Evolutionary conservation across 1,284 basidiomycete species (phyloP), one percentile per base, ranked within the genome.

Genomic region (Cutaneotrichosporon cavernicola): DNA sequence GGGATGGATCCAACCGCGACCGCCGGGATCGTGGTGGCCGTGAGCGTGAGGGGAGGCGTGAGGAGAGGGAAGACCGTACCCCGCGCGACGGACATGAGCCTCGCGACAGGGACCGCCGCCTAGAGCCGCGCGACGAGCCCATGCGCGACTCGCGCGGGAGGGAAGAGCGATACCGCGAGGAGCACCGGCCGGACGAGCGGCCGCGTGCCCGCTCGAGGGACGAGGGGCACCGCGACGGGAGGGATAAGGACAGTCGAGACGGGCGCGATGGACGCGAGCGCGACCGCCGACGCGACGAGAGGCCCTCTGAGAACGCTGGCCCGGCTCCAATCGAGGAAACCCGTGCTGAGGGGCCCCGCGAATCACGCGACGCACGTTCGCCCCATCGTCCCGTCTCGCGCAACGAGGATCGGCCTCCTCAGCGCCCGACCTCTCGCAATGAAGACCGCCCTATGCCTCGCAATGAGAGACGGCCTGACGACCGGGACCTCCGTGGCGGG

Each of bases 11-110:
- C 5, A 58, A 49, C 10, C 58, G 59, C 32, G 60, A 58, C n/a
- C 60, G 59, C n/a, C 51, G 49, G 5, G 61, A 66, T 7, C 47
- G 58, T 1, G 51, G 38, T 16, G 53, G 59, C 49, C 47, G 57
- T 5, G 49, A 58, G 21, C 65, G 59, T n/a, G 55, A 52, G 8
- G 60, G 1, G 38, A 58, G 22, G 50, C 16, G 43, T 16, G 43
- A 46, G 7, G 52, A 18, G 53, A 50, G 36, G 40, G 53, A 40
- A 9, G 40, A 32, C 18, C 55, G 55, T 2, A 38, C 46, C 13
- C 26, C 49, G 18, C 63, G 61, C 43, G 60, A 61, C 51, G 21
- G 51, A 8, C 60, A 56, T 11, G 61, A 56, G 8, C 30, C 30
- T 34, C 52, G 53, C 13, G 55, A 46, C 7, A 46, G 43, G 43